Percentiles rank a stretch among this genome's conserved stretches.
phyloP scores from a whole-genome alignment of 140 eudicot genomes.

The Bidens hawaiensis region DNA sequence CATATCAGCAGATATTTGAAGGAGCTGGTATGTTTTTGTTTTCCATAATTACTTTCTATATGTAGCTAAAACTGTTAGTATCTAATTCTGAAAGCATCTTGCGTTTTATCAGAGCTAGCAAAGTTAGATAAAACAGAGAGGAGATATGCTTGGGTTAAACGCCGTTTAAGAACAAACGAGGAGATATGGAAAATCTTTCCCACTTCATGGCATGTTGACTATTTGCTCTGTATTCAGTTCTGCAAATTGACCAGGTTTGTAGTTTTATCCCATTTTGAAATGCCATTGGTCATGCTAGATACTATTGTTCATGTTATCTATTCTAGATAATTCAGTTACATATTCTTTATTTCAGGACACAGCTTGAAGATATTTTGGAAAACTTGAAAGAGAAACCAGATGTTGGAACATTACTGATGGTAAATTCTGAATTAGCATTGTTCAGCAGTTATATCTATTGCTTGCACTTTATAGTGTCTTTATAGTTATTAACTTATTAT shows the following conservation, averaged over 20 bases:
- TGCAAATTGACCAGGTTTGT: conserved; percentile 97
- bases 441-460: not conserved
- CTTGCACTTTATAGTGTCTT: conserved; percentile 6
- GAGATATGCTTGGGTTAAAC: conserved; percentile 90
- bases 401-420: conserved; percentile 73
- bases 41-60: conserved; percentile 5
- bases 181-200: conserved; percentile 99
- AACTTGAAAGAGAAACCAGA: conserved; percentile 91
- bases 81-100: conserved; percentile 9
- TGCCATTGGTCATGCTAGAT: not conserved
- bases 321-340: conserved; percentile 10
- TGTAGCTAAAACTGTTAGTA: not conserved
- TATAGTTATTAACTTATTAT: no score
- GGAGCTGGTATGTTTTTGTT: conserved; percentile 66
- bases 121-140: conserved; percentile 86
- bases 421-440: conserved; percentile 31
- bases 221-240: conserved; percentile 97
- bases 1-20: conserved; percentile 84
- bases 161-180: conserved; percentile 78
- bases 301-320: conserved; percentile 1
- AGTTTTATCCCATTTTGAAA: conserved; percentile 2
- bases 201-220: conserved; percentile 90
- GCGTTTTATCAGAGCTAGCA: conserved; percentile 61
- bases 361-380: conserved; percentile 80
- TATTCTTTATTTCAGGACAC: conserved; percentile 54